phyloP scores from a whole-genome alignment of 176 grass and related monocot genomes.

The Bonia amplexicaulis region DNA sequence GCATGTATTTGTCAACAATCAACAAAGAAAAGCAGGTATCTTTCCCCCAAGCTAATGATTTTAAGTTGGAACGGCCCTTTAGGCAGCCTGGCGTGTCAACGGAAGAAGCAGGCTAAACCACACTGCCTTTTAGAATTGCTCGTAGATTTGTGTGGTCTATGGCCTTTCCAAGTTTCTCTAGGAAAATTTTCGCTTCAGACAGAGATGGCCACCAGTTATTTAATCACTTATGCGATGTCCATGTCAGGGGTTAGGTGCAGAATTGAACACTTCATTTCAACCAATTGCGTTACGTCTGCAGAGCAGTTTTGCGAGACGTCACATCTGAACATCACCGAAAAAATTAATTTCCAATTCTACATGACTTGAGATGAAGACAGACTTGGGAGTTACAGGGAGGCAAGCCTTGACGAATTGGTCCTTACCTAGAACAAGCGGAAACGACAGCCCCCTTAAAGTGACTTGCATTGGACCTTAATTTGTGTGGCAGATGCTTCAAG shows the following conservation, averaged over 20 bases:
- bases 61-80: neutral
- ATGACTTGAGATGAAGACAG: conserved; percentile 31
- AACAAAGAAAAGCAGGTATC: neutral
- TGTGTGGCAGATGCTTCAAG: conserved; percentile 1
- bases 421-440: conserved; percentile 34
- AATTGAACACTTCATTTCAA: conserved; percentile 23
- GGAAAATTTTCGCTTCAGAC: neutral
- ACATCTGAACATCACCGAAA: neutral
- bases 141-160: neutral
- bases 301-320: neutral
- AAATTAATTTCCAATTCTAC: neutral
- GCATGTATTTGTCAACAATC: conserved; percentile 25
- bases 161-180: neutral
- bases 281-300: conserved; percentile 20
- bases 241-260: conserved; percentile 49
- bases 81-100: conserved; percentile 14
- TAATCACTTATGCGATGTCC: conserved; percentile 11
- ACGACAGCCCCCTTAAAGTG: neutral
- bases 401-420: conserved; percentile 7
- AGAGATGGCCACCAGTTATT: neutral
- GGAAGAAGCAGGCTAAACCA: conserved; percentile 10
- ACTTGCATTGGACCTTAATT: neutral
- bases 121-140: neutral
- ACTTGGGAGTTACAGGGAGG: neutral
- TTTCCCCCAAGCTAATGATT: neutral